Percentiles rank a stretch among this genome's conserved stretches.
Conservation (phyloP, 2,329 filamentous ascomycete species). For the Sporothrix inflata region DNA sequence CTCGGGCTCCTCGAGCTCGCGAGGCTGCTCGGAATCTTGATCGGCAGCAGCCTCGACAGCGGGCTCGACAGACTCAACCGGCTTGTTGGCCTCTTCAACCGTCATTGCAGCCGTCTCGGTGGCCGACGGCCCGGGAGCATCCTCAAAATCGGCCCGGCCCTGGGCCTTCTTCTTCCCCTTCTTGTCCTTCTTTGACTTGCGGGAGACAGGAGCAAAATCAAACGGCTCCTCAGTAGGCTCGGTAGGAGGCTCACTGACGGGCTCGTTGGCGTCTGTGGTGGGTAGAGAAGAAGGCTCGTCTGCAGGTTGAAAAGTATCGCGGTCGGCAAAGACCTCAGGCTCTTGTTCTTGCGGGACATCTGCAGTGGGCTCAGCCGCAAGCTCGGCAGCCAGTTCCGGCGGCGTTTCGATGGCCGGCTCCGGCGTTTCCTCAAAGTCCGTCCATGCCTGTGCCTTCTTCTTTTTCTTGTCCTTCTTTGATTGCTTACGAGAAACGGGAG, state of each 20-base stretch:
- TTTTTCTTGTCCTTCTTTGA: slow-evolving; percentile 29
- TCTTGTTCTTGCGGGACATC: not conserved
- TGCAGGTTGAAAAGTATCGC: not conserved
- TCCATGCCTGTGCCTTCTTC: slow-evolving; percentile 4
- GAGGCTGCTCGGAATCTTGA: not conserved
- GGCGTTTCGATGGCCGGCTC: slow-evolving; percentile 7
- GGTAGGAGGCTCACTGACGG: not conserved
- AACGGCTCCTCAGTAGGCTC: not conserved
- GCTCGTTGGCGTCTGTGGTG: not conserved
- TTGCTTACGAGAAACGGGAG: slow-evolving; percentile 1
- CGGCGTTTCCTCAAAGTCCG: not conserved
- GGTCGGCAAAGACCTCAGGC: not conserved
- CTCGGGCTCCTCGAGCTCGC: not conserved
- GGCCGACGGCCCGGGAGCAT: not conserved
- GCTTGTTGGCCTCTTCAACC: not conserved
- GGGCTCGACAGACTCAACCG: not conserved
- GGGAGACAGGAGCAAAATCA: not conserved
- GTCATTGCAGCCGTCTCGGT: not conserved
- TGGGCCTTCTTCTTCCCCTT: not conserved
- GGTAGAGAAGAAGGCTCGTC: not conserved
- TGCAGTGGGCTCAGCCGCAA: not conserved
- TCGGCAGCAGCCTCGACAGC: not conserved
- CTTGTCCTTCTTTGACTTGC: not conserved
- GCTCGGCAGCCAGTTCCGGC: not conserved
- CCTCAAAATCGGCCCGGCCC: not conserved